Conservation (phyloP, 75 land plant species). For the Cupressus sempervirens region DNA sequence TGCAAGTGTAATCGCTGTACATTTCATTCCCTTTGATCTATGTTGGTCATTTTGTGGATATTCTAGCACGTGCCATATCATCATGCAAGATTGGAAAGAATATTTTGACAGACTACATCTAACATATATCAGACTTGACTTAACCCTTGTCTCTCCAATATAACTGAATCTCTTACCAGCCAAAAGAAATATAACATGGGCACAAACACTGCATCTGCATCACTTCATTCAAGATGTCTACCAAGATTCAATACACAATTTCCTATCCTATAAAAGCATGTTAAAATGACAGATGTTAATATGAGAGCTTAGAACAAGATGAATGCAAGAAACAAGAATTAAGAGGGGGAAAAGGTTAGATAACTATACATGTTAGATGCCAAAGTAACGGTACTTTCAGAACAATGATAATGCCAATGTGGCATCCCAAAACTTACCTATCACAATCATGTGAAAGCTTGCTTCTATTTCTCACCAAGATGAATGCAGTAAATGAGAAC, state of each 20-base stretch:
- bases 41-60: no score
- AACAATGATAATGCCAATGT: neutral
- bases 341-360: neutral
- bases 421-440: neutral
- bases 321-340: neutral
- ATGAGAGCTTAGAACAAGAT: neutral
- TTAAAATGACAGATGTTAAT: neutral
- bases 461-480: neutral
- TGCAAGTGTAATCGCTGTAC: no score
- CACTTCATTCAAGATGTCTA: neutral
- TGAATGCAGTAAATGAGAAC: neutral
- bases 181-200: neutral
- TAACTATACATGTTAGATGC: neutral
- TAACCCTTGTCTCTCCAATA: neutral
- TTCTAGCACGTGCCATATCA: neutral
- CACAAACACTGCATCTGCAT: neutral
- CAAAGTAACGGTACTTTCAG: neutral
- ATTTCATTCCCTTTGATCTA: no score
- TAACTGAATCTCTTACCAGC: neutral
- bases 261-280: neutral
- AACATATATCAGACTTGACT: neutral
- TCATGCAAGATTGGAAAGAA: neutral
- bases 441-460: neutral
- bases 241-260: neutral
- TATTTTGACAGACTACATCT: neutral